phyloP scores from a whole-genome alignment of 108 stramenopile species.

The Stephanodiscus triporus region DNA sequence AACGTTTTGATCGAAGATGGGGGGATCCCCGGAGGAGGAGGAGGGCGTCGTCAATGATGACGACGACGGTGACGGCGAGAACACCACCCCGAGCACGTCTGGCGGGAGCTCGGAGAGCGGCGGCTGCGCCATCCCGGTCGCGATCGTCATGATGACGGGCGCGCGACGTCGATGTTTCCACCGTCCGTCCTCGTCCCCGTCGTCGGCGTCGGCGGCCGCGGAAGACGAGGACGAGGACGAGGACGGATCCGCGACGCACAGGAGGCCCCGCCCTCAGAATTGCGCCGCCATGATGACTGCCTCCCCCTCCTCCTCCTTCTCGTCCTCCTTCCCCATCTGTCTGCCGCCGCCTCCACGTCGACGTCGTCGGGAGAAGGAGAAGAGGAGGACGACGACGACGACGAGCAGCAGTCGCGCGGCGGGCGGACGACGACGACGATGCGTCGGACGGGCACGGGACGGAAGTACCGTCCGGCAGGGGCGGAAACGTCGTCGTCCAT shows the following conservation, averaged over 20 bases:
- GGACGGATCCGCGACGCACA: slow-evolving; percentile 29
- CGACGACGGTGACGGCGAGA: not conserved
- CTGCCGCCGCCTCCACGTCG: slow-evolving; percentile 6
- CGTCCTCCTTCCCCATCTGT: too few relatives aligned
- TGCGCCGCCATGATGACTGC: slow-evolving; percentile 39
- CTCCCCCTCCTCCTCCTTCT: not conserved
- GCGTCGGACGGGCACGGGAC: slow-evolving; percentile 21
- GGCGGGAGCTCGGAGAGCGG: not conserved
- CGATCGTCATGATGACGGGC: not conserved
- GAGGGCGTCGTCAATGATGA: too few relatives aligned
- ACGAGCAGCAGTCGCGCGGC: not conserved
- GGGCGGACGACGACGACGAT: not conserved
- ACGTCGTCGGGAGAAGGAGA: not conserved
- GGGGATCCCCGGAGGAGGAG: not conserved
- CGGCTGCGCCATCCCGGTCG: not conserved
- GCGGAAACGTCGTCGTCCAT: slow-evolving; percentile 40
- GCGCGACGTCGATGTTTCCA: not conserved
- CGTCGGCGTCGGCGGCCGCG: too few relatives aligned
- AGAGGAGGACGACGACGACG: not conserved
- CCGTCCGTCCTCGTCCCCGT: not conserved
- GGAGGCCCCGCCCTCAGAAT: slow-evolving; percentile 48
- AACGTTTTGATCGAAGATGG: not conserved
- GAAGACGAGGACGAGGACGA: not conserved
- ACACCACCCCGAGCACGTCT: not conserved
- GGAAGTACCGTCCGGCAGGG: slow-evolving; percentile 43